Evolutionary conservation across 352 stramenopile species (phyloP).

Genomic region (Phytopythium boreale): DNA sequence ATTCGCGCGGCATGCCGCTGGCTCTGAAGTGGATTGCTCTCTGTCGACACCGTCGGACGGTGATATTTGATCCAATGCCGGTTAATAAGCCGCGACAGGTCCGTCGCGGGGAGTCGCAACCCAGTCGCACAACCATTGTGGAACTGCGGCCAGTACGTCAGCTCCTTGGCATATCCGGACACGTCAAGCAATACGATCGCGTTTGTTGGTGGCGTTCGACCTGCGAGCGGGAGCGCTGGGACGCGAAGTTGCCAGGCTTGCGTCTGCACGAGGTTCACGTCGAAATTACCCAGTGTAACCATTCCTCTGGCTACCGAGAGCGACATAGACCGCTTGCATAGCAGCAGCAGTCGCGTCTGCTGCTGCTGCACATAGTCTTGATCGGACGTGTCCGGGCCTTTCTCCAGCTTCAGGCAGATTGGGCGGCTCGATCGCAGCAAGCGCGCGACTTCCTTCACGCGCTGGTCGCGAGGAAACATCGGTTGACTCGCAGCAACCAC

Average conservation of each 20-base stretch:
- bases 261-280: conserved; percentile 53
- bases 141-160: conserved; percentile 97
- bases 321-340: conserved; percentile 94
- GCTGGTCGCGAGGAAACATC: conserved; percentile 67
- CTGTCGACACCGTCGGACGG: conserved; percentile 52
- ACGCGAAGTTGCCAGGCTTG: conserved; percentile 89
- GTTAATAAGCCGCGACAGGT: conserved; percentile 87
- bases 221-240: conserved; percentile 91
- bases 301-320: conserved; percentile 94
- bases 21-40: background rate
- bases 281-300: conserved; percentile 94
- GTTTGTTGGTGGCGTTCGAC: conserved; percentile 93
- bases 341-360: conserved; percentile 92
- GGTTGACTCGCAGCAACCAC: conserved; percentile 49
- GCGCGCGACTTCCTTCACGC: conserved; percentile 79
- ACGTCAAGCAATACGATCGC: conserved; percentile 92
- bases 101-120: conserved; percentile 76
- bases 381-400: conserved; percentile 59
- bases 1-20: background rate
- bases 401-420: conserved; percentile 71
- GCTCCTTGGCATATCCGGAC: conserved; percentile 83
- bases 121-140: conserved; percentile 98
- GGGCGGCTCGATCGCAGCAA: conserved; percentile 74
- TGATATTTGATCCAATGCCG: conserved; percentile 99
- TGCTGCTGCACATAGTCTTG: conserved; percentile 84